phyloP scores from a whole-genome alignment of 257 asterid genomes.

The Solanum lycopersicoides region DNA sequence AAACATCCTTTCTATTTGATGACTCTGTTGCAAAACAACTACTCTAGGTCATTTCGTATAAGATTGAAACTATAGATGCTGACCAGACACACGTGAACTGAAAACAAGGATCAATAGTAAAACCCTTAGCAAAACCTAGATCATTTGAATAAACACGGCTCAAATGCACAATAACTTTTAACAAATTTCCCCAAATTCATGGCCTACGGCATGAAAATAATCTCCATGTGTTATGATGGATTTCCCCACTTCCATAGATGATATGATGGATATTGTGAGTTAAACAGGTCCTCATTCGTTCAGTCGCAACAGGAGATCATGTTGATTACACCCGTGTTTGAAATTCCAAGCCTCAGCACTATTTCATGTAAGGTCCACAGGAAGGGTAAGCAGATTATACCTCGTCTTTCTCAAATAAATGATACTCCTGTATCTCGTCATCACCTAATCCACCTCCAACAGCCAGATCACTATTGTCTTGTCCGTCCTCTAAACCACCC shows the following conservation, averaged over 20 bases:
- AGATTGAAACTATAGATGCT: neutral
- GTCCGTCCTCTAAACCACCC: slow-evolving; percentile 69
- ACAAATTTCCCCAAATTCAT: neutral
- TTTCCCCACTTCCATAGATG: neutral
- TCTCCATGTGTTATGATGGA: neutral
- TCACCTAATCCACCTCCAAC: slow-evolving; percentile 38
- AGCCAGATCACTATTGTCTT: slow-evolving; percentile 25
- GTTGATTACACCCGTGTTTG: neutral
- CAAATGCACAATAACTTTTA: neutral
- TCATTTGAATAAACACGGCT: neutral
- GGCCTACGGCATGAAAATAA: neutral
- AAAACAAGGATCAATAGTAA: neutral
- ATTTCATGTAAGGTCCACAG: neutral
- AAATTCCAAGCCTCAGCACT: neutral
- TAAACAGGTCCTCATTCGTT: neutral
- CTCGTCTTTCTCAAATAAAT: slow-evolving; percentile 80
- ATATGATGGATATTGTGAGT: neutral
- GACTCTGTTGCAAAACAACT: neutral
- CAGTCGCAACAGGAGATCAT: neutral
- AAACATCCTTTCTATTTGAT: neutral
- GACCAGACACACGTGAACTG: neutral
- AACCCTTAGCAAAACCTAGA: neutral
- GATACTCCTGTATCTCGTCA: slow-evolving; percentile 65
- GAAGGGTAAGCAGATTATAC: slow-evolving; percentile 10
- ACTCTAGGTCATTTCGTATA: neutral